A percentile compares a stretch with the other conserved stretches of the same genome.
Evolutionary conservation across 1,284 basidiomycete genomes (phyloP).

Genomic region (Trametes hirsuta): DNA sequence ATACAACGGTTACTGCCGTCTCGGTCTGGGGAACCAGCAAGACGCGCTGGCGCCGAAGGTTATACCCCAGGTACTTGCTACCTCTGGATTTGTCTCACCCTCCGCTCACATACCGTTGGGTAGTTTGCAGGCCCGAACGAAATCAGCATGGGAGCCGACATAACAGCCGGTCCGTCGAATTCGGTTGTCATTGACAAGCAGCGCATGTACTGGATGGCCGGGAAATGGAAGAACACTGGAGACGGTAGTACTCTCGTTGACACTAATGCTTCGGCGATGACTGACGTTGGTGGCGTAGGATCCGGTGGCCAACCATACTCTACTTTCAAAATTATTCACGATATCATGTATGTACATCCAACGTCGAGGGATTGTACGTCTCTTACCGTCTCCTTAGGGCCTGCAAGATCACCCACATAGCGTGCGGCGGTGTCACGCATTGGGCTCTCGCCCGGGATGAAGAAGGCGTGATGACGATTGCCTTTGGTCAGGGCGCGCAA

Average conservation of each 20-base stretch:
- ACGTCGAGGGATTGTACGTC: background rate
- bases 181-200: conserved; percentile 86
- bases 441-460: conserved; percentile 81
- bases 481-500: conserved; percentile 83
- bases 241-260: conserved; percentile 61
- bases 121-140: conserved; percentile 78
- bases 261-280: conserved; percentile 8
- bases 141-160: conserved; percentile 60
- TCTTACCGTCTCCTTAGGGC: conserved; percentile 46
- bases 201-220: conserved; percentile 84
- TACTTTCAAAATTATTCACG: conserved; percentile 79
- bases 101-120: conserved; percentile 4
- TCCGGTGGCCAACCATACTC: conserved; percentile 84
- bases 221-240: conserved; percentile 93
- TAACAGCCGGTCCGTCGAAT: conserved; percentile 84
- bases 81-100: background rate
- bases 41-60: conserved; percentile 77
- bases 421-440: conserved; percentile 89
- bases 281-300: conserved; percentile 43
- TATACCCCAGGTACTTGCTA: conserved; percentile 64
- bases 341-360: conserved; percentile 62
- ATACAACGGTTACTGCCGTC: conserved; percentile 80
- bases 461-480: conserved; percentile 76
- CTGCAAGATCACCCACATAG: conserved; percentile 69
- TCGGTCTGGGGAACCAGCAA: conserved; percentile 84